Conservation (phyloP, 371 early-diverging fungal species). For the Capniomyces stellatus region DNA sequence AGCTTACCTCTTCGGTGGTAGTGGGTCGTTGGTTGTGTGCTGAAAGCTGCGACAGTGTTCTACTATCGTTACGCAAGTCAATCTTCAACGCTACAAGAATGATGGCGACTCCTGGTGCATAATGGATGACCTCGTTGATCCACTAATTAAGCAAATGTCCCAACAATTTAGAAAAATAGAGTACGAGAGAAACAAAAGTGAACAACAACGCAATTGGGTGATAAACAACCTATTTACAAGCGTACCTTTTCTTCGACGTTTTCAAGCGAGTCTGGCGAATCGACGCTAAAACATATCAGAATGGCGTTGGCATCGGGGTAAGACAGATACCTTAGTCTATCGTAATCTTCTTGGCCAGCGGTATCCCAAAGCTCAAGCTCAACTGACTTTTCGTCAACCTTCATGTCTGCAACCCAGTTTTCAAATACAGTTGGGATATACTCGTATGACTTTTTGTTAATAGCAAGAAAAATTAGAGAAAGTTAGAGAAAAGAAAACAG, state of each 20-base stretch:
- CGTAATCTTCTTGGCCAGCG: slow-evolving; percentile 87
- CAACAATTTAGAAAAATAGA: neutral
- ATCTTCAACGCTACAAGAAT: slow-evolving; percentile 36
- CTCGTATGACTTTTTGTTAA: slow-evolving; percentile 8
- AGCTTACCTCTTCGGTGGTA: slow-evolving; percentile 12
- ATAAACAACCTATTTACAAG: too few species aligned
- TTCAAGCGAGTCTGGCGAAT: slow-evolving; percentile 84
- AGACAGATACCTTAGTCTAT: slow-evolving; percentile 82
- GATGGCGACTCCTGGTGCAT: slow-evolving; percentile 28
- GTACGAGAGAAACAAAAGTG: neutral
- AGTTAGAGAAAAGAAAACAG: too few species aligned
- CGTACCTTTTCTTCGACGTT: slow-evolving; percentile 63
- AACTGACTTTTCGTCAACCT: slow-evolving; percentile 31
- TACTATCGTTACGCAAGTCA: slow-evolving; percentile 32
- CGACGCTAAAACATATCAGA: slow-evolving; percentile 82
- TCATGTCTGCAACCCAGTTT: slow-evolving; percentile 40
- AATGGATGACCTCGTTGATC: slow-evolving; percentile 35
- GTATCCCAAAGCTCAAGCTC: slow-evolving; percentile 49
- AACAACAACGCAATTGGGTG: too few species aligned
- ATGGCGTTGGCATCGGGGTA: slow-evolving; percentile 91
- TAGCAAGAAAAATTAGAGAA: neutral
- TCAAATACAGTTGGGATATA: slow-evolving; percentile 35
- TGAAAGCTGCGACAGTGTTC: slow-evolving; percentile 21
- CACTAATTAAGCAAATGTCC: slow-evolving; percentile 12
- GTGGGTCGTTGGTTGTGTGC: slow-evolving; percentile 16